Evolutionary conservation across 2,329 filamentous ascomycete species (phyloP).

Genomic region (Xylariaceae sp.): DNA sequence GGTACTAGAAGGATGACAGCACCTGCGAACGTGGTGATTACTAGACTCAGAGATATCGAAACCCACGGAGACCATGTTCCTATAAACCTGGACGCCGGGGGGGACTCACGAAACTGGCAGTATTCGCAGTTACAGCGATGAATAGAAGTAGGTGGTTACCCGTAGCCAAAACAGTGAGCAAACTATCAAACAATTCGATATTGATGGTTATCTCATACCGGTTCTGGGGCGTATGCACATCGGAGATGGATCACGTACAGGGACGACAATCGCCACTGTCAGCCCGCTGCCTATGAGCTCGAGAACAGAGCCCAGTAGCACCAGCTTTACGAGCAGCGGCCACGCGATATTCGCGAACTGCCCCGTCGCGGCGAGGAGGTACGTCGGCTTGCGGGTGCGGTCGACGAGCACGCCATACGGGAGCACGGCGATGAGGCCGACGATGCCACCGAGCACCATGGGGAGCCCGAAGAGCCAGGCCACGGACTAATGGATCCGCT

Average conservation of each 20-base stretch:
- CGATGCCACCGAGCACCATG: slow-evolving; percentile 13
- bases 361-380: slow-evolving; percentile 9
- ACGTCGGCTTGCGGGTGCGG: slow-evolving; percentile 23
- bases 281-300: slow-evolving; percentile 7
- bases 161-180: background rate
- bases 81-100: slow-evolving; percentile 19
- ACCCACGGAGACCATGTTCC: slow-evolving; percentile 24
- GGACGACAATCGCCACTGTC: slow-evolving; percentile 4
- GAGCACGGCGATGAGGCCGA: slow-evolving; percentile 23
- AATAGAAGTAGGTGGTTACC: slow-evolving; percentile 27
- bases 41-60: slow-evolving; percentile 15
- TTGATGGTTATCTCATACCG: slow-evolving; percentile 12
- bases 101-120: slow-evolving; percentile 23
- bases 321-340: slow-evolving; percentile 1
- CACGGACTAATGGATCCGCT: slow-evolving; percentile 14
- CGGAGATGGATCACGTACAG: slow-evolving; percentile 7
- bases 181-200: background rate
- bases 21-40: slow-evolving; percentile 15
- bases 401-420: slow-evolving; percentile 30
- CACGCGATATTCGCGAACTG: slow-evolving; percentile 4
- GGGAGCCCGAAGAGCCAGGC: slow-evolving; percentile 22
- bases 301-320: background rate
- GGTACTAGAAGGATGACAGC: slow-evolving; percentile 24
- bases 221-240: slow-evolving; percentile 13
- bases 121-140: slow-evolving; percentile 25